A percentile compares a stretch with the other conserved stretches of the same genome.
Conservation (phyloP, 305 asterid species). For the Fraxinus albicans region DNA sequence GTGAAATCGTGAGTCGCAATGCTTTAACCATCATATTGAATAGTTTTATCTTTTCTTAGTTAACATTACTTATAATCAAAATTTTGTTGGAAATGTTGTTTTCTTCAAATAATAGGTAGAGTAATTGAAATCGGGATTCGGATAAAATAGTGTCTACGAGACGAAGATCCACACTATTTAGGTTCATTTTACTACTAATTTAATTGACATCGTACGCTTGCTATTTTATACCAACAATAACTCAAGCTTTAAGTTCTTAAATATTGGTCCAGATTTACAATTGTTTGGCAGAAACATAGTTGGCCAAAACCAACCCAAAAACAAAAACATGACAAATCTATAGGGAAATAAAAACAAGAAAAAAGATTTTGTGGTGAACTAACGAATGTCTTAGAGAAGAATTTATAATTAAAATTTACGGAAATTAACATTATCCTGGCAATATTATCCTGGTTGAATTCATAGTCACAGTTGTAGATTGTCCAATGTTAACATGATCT, state of each 20-base stretch:
- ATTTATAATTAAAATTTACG: neutral
- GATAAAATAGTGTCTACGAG: neutral
- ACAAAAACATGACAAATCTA: slow-evolving; percentile 23
- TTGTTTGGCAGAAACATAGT: neutral
- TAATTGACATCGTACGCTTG: neutral
- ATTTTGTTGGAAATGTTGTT: no score
- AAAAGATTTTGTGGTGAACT: neutral
- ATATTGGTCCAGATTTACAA: slow-evolving; percentile 6
- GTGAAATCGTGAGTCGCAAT: neutral
- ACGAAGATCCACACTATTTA: neutral
- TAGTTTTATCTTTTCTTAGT: no score
- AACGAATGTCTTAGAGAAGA: slow-evolving; percentile 30
- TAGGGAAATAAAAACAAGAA: slow-evolving; percentile 2
- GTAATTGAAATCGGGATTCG: neutral
- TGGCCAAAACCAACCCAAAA: neutral
- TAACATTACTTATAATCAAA: no score
- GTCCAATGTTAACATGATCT: slow-evolving; percentile 27
- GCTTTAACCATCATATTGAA: neutral
- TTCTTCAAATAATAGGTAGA: no score
- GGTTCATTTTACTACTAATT: neutral
- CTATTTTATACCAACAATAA: neutral
- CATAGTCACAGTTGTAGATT: slow-evolving; percentile 43
- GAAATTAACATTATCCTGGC: slow-evolving; percentile 46
- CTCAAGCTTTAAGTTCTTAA: neutral
- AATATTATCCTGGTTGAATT: slow-evolving; percentile 56